Percentiles rank a stretch among this genome's conserved stretches.
These are phyloP conservation scores for Thuidium tamariscinum DNA, from an alignment of 225 moss, liverwort and hornwort species.

Conservation along the genomic window DNA sequence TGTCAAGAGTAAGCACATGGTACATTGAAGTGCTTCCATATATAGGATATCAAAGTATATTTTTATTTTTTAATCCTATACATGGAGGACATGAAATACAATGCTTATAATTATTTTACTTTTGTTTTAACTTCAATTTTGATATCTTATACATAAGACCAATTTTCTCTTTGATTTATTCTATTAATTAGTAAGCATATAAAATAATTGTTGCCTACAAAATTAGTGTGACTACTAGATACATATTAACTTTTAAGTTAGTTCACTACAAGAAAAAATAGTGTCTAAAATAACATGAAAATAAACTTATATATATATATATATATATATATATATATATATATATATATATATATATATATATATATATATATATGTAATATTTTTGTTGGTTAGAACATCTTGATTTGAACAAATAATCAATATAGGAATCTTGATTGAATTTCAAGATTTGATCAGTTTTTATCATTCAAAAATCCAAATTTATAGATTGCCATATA, in stretches of 20 bases:
- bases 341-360: no score
- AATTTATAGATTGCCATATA: no score
- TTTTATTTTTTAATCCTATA: background rate
- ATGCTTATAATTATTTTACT: background rate
- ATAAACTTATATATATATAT: no score
- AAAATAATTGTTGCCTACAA: background rate
- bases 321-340: no score
- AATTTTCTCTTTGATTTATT: background rate
- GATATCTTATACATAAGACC: background rate
- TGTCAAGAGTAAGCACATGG: background rate
- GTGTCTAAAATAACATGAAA: no score
- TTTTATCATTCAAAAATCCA: no score
- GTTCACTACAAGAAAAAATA: no score
- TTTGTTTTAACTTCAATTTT: background rate
- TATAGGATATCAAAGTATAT: background rate
- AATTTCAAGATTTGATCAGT: no score
- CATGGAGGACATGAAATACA: accelerated
- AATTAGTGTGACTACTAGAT: background rate
- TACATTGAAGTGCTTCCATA: accelerated
- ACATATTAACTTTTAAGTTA: background rate
- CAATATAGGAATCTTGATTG: no score
- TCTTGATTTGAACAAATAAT: no score
- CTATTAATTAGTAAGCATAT: background rate
- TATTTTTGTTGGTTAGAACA: no score
- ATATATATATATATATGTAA: no score